A percentile compares a stretch with the other conserved stretches of the same genome.
Conservation (phyloP, 2,329 filamentous ascomycete genomes). For the Pseudocercospora macadamiae region DNA sequence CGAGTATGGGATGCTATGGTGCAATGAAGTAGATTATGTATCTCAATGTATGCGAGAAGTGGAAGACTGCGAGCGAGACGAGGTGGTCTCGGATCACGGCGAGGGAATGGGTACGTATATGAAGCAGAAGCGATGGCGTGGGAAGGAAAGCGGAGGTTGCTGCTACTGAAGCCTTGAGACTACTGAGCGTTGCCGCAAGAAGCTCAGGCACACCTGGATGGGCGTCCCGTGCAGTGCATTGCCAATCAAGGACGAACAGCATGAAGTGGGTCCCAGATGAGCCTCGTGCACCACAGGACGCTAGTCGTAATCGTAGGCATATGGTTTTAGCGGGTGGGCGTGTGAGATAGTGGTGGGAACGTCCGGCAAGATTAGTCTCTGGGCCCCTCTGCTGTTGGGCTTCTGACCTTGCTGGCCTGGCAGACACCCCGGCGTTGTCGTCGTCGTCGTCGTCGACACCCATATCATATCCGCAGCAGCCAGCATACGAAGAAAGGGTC, state of each 20-base stretch:
- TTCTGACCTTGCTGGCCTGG: not conserved
- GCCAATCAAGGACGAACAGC: constrained; percentile 9
- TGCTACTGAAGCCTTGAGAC: constrained; percentile 2
- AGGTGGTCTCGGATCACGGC: not conserved
- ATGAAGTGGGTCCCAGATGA: constrained; percentile 14
- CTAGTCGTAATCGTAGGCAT: constrained; percentile 5
- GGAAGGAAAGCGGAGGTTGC: constrained; percentile 10
- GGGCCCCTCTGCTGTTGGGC: too few relatives aligned
- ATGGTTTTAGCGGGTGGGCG: not conserved
- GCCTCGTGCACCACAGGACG: constrained; percentile 16
- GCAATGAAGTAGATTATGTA: constrained; percentile 15
- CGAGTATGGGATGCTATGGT: constrained; percentile 13
- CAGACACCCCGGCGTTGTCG: too few relatives aligned
- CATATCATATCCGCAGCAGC: not conserved
- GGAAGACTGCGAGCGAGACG: too few relatives aligned
- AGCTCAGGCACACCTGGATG: constrained; percentile 9
- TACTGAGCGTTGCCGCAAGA: too few relatives aligned
- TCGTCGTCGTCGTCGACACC: too few relatives aligned
- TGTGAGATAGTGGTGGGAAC: constrained; percentile 10
- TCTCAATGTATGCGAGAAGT: constrained; percentile 10
- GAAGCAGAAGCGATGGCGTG: not conserved
- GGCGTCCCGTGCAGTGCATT: too few relatives aligned
- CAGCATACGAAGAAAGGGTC: not conserved
- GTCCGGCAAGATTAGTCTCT: too few relatives aligned
- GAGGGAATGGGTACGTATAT: constrained; percentile 14